phyloP scores from a whole-genome alignment of 495 filamentous ascomycete species.

The Trichoderma asperelloides region DNA sequence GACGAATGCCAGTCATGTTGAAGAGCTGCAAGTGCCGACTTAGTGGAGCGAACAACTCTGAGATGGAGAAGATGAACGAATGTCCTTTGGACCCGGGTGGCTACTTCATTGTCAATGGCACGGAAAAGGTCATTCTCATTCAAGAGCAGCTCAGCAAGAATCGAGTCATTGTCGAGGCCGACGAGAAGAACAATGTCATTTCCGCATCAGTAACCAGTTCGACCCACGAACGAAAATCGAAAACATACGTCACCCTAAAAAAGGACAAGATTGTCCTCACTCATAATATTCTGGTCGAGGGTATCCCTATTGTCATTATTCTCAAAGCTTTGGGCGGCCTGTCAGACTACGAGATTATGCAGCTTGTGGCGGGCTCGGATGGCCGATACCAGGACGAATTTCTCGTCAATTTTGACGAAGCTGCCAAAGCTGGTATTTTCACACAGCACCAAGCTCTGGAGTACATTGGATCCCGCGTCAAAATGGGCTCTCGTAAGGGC shows the following conservation, averaged over 20 bases:
- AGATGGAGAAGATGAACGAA: conserved; percentile 85
- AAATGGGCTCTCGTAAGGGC: conserved; percentile 61
- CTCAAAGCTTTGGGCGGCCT: conserved; percentile 91
- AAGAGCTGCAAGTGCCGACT: conserved; percentile 88
- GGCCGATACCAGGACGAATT: conserved; percentile 87
- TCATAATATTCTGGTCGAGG: conserved; percentile 87
- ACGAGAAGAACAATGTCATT: conserved; percentile 82
- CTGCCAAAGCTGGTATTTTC: conserved; percentile 65
- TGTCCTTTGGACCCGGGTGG: conserved; percentile 94
- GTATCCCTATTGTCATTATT: conserved; percentile 83
- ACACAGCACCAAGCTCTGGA: conserved; percentile 94
- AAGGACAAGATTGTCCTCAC: conserved; percentile 83
- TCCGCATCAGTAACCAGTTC: conserved; percentile 97
- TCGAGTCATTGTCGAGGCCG: conserved; percentile 89
- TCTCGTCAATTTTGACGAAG: conserved; percentile 87
- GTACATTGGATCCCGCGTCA: conserved; percentile 75
- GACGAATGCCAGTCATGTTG: conserved; percentile 91
- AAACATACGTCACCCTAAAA: conserved; percentile 87
- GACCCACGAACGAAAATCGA: conserved; percentile 93
- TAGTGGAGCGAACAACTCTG: conserved; percentile 62
- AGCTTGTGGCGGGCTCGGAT: conserved; percentile 78
- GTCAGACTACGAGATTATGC: conserved; percentile 86
- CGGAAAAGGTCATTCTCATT: conserved; percentile 95
- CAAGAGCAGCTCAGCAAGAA: conserved; percentile 99
- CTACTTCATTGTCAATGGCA: conserved; percentile 82